Percentiles rank a stretch among this genome's conserved stretches.
phyloP scores from a whole-genome alignment of 768 basidiomycete species.

The Tubosaeta sp. region DNA sequence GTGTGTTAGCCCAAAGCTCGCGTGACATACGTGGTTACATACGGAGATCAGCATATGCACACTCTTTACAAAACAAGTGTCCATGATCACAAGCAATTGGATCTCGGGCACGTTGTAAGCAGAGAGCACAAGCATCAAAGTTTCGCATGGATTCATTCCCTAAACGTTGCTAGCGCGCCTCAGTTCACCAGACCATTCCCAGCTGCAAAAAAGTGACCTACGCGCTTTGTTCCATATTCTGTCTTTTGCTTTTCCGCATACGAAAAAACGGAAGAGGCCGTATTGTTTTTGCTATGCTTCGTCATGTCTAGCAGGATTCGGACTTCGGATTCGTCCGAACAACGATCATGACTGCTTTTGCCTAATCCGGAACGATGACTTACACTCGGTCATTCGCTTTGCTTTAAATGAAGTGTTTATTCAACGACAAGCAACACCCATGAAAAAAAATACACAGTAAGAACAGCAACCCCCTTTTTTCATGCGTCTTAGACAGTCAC shows the following conservation, averaged over 20 bases:
- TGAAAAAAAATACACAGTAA: too few species aligned
- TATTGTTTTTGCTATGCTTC: conserved; percentile 89
- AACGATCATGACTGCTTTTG: background rate
- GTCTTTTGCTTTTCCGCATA: conserved; percentile 82
- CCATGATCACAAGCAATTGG: conserved; percentile 82
- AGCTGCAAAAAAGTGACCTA: conserved; percentile 28
- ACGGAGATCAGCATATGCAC: conserved; percentile 82
- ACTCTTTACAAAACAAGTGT: conserved; percentile 95
- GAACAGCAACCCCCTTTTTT: too few species aligned
- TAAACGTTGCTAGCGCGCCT: conserved; percentile 29
- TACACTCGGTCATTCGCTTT: too few species aligned
- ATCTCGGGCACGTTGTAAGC: conserved; percentile 77
- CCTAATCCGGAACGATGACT: background rate
- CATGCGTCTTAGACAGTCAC: too few species aligned
- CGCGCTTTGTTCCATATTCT: conserved; percentile 78
- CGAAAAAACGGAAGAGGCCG: conserved; percentile 84
- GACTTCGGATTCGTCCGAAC: too few species aligned
- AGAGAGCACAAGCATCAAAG: conserved; percentile 89
- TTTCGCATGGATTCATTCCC: conserved; percentile 91
- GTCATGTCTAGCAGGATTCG: conserved; percentile 42
- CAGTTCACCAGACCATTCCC: background rate
- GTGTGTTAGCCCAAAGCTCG: conserved; percentile 7
- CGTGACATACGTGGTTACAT: conserved; percentile 26
- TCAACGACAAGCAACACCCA: too few species aligned
- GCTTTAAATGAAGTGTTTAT: too few species aligned